These are phyloP conservation scores for Tetradesmus lagerheimii DNA, from an alignment of 139 green algal species.

Conservation along the genomic window DNA sequence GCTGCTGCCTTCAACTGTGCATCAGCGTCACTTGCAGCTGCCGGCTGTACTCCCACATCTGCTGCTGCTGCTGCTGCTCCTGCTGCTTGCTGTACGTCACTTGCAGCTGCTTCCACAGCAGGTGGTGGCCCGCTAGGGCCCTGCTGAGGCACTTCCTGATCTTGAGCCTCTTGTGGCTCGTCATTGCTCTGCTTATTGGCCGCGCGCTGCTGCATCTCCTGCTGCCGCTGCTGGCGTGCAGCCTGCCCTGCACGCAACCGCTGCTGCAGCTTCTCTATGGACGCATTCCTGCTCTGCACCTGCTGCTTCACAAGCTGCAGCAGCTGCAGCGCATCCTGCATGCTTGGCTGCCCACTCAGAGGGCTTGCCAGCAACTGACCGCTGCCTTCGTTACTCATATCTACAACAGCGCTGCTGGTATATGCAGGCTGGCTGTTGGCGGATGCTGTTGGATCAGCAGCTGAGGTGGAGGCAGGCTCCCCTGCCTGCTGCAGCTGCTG, in stretches of 20 bases:
- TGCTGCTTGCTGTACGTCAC: neutral
- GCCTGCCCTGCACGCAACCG: neutral
- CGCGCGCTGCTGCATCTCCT: neutral
- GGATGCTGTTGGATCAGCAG: neutral
- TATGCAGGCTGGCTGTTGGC: neutral
- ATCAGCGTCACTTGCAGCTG: neutral
- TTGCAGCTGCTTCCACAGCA: neutral
- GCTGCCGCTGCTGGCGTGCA: slow-evolving; percentile 17
- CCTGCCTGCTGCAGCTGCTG: slow-evolving; percentile 23
- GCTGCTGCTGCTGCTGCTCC: neutral
- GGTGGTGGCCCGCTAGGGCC: neutral
- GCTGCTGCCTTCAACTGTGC: neutral
- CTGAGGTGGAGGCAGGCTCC: neutral
- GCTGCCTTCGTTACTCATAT: neutral
- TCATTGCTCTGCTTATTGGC: neutral
- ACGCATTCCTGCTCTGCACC: slow-evolving; percentile 3
- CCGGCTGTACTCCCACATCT: neutral
- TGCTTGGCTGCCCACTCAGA: neutral
- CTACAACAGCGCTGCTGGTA: neutral
- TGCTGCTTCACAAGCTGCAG: neutral
- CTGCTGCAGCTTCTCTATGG: slow-evolving; percentile 21
- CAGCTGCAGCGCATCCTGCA: slow-evolving; percentile 10
- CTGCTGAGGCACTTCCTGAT: neutral
- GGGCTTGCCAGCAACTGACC: neutral
- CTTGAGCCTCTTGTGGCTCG: neutral